Conservation (phyloP, 2,329 filamentous ascomycete genomes). For the Aureobasidium sp. region DNA sequence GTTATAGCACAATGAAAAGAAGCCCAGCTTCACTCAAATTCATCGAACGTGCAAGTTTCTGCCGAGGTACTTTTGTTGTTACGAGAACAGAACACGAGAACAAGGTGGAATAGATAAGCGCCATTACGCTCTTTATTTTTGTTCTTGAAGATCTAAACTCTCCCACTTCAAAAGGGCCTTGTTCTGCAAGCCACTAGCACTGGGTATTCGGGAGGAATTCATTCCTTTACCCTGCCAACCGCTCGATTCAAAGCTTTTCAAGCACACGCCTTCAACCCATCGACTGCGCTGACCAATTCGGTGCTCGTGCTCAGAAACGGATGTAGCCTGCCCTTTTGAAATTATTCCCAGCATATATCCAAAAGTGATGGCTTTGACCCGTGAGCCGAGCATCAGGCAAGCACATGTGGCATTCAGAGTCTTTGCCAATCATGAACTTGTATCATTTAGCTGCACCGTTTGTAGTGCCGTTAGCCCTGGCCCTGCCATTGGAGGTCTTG, state of each 20-base stretch:
- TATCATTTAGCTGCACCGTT: conserved; percentile 18
- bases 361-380: not conserved
- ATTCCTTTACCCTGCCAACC: not conserved
- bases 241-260: not conserved
- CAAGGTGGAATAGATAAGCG: not conserved
- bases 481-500: conserved; percentile 32
- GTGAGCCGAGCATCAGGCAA: not conserved
- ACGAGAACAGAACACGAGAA: not conserved
- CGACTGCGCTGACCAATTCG: not conserved
- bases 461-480: conserved; percentile 22
- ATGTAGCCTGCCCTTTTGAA: not conserved
- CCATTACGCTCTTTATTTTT: not conserved
- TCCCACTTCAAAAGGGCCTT: not conserved
- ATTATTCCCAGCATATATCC: not conserved
- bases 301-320: not conserved
- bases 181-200: not conserved
- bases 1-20: not conserved
- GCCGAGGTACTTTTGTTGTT: not conserved
- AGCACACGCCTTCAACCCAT: not conserved
- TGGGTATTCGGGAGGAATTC: not conserved
- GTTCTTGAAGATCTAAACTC: not conserved
- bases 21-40: not conserved
- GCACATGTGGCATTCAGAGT: not conserved
- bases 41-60: not conserved
- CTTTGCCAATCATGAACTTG: not conserved